These are phyloP conservation scores for Skeletonema costatum DNA, from an alignment of 108 stramenopile genomes.

Conservation along the genomic window DNA sequence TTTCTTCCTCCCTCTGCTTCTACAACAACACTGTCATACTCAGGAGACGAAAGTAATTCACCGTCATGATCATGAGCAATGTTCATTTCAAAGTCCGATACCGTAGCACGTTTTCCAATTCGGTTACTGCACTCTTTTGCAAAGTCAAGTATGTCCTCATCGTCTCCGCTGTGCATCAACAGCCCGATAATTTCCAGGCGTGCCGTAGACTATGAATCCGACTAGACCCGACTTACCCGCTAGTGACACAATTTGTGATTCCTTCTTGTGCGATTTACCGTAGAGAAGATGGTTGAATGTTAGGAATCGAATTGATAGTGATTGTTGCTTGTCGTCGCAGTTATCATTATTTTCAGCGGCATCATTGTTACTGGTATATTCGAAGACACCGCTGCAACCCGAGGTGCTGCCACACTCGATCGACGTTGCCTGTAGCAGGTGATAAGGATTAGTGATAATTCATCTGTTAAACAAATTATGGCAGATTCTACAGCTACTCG, in stretches of 20 bases:
- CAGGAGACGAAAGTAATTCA: background rate
- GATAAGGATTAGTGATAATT: too few relatives aligned
- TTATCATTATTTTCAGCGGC: background rate
- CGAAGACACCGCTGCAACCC: too few relatives aligned
- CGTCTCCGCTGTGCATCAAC: background rate
- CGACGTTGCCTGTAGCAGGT: too few relatives aligned
- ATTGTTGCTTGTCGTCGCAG: background rate
- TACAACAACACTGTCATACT: background rate
- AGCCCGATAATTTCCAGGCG: constrained; percentile 17
- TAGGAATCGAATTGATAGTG: constrained; percentile 4
- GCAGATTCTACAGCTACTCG: too few relatives aligned
- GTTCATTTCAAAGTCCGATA: constrained; percentile 10
- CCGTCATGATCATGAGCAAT: constrained; percentile 1
- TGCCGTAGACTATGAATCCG: constrained; percentile 20
- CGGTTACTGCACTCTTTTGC: constrained; percentile 11
- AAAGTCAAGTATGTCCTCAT: constrained; percentile 12
- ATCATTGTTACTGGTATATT: too few relatives aligned
- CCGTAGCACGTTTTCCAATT: constrained; percentile 15
- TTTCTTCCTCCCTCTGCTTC: background rate
- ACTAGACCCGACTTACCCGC: constrained; percentile 14
- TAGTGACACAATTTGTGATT: constrained; percentile 12
- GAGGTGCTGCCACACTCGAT: too few relatives aligned
- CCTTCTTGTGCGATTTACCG: constrained; percentile 31
- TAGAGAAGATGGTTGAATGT: constrained; percentile 16
- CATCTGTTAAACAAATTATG: too few relatives aligned